These are phyloP conservation scores for Tremella mesenterica DNA, from an alignment of 768 basidiomycete species.

Conservation along the genomic window DNA sequence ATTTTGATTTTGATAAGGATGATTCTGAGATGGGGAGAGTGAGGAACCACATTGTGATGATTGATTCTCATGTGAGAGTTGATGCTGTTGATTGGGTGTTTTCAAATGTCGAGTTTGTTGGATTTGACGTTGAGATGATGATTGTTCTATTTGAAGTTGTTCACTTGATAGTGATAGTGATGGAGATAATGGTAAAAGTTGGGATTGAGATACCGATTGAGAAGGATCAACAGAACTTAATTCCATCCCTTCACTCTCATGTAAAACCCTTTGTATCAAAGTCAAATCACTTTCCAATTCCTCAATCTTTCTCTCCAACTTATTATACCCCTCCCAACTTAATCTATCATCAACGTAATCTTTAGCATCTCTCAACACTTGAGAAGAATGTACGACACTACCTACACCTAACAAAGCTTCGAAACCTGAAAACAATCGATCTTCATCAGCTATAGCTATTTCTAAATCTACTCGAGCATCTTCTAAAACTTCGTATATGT, in stretches of 20 bases:
- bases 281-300: conserved; percentile 39
- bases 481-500: conserved; percentile 41
- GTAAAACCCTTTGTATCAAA: conserved; percentile 26
- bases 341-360: conserved; percentile 22
- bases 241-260: conserved; percentile 25
- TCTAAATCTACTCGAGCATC: conserved; percentile 44
- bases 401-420: conserved; percentile 39
- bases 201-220: too few relatives aligned
- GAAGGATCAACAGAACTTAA: conserved; percentile 5
- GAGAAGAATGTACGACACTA: conserved; percentile 7
- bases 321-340: conserved; percentile 7
- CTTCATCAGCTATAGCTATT: conserved; percentile 42
- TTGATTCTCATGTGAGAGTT: too few relatives aligned
- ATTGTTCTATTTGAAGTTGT: too few relatives aligned
- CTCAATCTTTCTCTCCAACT: conserved; percentile 22
- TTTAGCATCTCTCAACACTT: conserved; percentile 22
- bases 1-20: too few relatives aligned
- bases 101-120: too few relatives aligned
- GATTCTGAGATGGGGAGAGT: too few relatives aligned
- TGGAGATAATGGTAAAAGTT: too few relatives aligned
- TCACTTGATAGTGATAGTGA: too few relatives aligned
- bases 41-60: too few relatives aligned
- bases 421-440: conserved; percentile 37
- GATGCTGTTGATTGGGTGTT: too few relatives aligned
- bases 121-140: too few relatives aligned